These are phyloP conservation scores for Actinomortierella ambigua DNA, from an alignment of 371 early-diverging fungal species.

Conservation along the genomic window DNA sequence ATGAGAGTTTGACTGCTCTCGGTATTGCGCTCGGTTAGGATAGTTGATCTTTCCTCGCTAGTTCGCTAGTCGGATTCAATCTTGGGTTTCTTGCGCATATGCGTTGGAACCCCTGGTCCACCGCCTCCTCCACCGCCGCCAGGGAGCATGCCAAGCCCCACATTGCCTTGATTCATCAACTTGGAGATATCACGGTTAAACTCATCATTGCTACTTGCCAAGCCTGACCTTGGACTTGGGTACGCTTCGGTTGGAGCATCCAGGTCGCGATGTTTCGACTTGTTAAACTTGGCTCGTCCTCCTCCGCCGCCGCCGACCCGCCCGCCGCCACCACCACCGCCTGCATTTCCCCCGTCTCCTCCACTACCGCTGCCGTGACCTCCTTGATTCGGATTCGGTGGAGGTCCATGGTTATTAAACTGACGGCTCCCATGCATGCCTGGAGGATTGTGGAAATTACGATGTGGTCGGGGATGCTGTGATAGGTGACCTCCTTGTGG, in stretches of 20 bases:
- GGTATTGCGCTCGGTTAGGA: no score
- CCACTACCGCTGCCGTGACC: background rate
- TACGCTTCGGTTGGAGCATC: constrained; percentile 41
- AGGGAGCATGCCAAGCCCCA: constrained; percentile 12
- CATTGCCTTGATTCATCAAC: constrained; percentile 18
- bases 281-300: constrained; percentile 13
- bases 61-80: constrained; percentile 8
- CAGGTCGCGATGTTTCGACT: constrained; percentile 31
- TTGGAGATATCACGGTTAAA: constrained; percentile 35
- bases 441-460: no score
- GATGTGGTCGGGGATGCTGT: background rate
- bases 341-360: background rate
- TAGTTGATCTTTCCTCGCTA: background rate
- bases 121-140: background rate
- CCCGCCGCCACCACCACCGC: no score
- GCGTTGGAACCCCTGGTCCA: constrained; percentile 14
- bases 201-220: constrained; percentile 20
- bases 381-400: background rate
- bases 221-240: constrained; percentile 34
- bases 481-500: background rate
- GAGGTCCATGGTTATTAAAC: background rate
- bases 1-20: no score
- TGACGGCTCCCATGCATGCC: background rate
- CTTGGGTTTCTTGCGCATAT: constrained; percentile 28
- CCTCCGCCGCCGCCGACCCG: background rate